Conservation (phyloP, 345 rosid genomes). For the Eucalyptus shirleyi region DNA sequence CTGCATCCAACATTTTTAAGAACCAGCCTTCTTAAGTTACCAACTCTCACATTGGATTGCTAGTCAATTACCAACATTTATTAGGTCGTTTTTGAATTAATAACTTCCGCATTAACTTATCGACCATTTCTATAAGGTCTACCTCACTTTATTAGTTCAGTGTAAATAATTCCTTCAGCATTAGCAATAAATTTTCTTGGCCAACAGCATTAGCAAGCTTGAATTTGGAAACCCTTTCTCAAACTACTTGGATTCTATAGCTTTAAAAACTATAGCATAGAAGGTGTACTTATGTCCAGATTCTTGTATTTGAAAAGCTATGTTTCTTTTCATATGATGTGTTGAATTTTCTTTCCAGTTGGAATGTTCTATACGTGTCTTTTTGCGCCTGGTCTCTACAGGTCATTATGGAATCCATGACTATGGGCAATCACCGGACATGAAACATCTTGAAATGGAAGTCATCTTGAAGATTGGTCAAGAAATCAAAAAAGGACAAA, state of each 20-base stretch:
- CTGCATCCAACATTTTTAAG: background rate
- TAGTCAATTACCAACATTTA: background rate
- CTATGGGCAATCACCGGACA: background rate
- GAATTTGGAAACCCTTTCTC: background rate
- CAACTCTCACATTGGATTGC: background rate
- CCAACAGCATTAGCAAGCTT: background rate
- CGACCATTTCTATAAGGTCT: background rate
- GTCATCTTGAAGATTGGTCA: background rate
- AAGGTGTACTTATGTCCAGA: background rate
- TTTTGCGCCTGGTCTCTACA: background rate
- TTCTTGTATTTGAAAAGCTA: background rate
- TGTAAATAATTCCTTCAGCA: background rate
- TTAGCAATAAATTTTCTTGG: background rate
- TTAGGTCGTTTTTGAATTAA: background rate
- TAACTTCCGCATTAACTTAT: background rate
- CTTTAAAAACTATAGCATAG: background rate
- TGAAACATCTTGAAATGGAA: background rate
- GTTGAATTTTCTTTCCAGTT: background rate
- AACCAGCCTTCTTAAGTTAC: background rate
- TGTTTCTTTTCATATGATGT: background rate
- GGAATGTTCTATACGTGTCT: background rate
- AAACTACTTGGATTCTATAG: background rate
- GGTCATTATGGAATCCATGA: background rate
- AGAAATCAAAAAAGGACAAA: background rate
- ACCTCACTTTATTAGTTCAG: background rate